These are phyloP conservation scores for Calonectria crousiana DNA, from an alignment of 2,329 filamentous ascomycete species.

Conservation along the genomic window DNA sequence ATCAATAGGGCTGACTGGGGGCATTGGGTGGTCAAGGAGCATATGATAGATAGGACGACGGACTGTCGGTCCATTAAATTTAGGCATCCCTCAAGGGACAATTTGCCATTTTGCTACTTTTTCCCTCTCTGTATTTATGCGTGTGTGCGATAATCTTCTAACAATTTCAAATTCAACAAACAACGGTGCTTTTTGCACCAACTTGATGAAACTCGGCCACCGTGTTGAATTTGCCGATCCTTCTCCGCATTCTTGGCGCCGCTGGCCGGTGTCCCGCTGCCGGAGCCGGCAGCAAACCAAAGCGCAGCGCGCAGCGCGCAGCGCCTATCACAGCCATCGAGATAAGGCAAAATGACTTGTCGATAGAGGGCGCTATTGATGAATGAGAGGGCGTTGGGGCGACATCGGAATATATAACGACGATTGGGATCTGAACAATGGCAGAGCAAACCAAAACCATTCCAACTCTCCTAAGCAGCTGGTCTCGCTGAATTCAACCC, in stretches of 20 bases:
- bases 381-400: background rate
- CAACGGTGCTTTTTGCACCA: background rate
- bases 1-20: background rate
- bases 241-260: background rate
- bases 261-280: background rate
- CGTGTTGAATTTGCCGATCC: background rate
- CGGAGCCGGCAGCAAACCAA: background rate
- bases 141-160: background rate
- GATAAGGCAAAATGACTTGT: conserved; percentile 1
- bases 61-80: background rate
- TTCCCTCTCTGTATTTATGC: background rate
- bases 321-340: conserved; percentile 1
- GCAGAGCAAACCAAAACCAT: background rate
- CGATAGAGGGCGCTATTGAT: background rate
- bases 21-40: background rate
- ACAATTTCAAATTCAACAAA: background rate
- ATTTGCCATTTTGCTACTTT: background rate
- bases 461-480: background rate
- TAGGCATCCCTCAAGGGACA: background rate
- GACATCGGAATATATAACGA: background rate
- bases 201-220: background rate
- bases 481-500: background rate
- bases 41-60: background rate
- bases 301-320: background rate
- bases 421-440: background rate